These are phyloP conservation scores for Rhodotorula mucilaginosa DNA, from an alignment of 1,284 basidiomycete species.

Conservation along the genomic window DNA sequence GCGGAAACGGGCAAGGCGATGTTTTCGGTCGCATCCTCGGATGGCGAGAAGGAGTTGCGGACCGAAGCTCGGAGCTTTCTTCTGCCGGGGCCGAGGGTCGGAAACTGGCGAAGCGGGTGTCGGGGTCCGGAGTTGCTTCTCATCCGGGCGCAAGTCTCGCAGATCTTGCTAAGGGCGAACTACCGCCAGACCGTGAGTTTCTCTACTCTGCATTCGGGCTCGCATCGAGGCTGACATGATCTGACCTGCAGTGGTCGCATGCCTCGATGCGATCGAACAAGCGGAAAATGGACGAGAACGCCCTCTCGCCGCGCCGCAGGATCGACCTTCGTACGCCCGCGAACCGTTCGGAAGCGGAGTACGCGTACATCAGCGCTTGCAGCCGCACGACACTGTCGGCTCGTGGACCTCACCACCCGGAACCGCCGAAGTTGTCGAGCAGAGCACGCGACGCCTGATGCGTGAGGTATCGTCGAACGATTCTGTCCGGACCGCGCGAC, in stretches of 20 bases:
- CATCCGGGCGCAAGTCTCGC: constrained; percentile 9
- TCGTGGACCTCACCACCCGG: too few species aligned
- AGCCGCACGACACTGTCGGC: background rate
- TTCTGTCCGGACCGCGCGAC: constrained; percentile 40
- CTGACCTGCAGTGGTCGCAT: constrained; percentile 19
- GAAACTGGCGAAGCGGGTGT: background rate
- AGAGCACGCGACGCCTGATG: constrained; percentile 17
- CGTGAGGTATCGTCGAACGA: constrained; percentile 39
- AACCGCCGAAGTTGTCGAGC: too few species aligned
- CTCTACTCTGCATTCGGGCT: background rate
- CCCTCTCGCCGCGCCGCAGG: background rate
- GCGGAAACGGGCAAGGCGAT: constrained; percentile 32
- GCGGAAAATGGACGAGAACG: background rate
- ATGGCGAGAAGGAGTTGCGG: constrained; percentile 32
- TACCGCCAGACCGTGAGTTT: constrained; percentile 32
- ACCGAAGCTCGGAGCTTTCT: background rate
- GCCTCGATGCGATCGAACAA: constrained; percentile 10
- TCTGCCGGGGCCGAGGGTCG: background rate
- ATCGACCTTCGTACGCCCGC: background rate
- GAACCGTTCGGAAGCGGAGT: constrained; percentile 24
- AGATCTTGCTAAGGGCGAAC: constrained; percentile 14
- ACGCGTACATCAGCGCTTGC: background rate
- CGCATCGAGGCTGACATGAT: too few species aligned
- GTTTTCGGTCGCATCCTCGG: constrained; percentile 44
- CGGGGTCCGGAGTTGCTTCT: background rate